A percentile compares a stretch with the other conserved stretches of the same genome.
These are phyloP conservation scores for Capronia coronata DNA, from an alignment of 2,329 filamentous ascomycete species.

Conservation along the genomic window DNA sequence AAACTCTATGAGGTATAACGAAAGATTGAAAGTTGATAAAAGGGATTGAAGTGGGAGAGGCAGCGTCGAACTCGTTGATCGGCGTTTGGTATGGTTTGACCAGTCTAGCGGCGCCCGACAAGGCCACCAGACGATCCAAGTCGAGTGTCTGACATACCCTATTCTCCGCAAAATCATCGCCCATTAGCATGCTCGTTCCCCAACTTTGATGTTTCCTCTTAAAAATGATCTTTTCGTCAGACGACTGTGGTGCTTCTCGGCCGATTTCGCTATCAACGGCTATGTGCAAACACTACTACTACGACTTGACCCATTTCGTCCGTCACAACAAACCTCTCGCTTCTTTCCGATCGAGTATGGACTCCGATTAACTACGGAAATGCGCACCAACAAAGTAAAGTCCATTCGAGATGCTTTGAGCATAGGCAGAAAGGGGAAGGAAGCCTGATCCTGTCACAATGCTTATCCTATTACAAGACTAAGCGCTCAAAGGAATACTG, in stretches of 20 bases:
- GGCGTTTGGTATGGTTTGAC: neutral
- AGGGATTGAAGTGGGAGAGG: neutral
- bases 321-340: conserved; percentile 16
- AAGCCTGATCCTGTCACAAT: neutral
- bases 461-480: conserved; percentile 22
- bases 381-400: no score
- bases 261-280: no score
- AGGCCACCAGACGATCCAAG: neutral
- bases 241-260: neutral
- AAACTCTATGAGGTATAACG: neutral
- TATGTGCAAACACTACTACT: neutral
- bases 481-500: conserved; percentile 72
- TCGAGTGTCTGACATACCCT: neutral
- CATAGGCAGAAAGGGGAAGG: no score
- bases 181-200: neutral
- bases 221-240: neutral
- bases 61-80: neutral
- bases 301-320: no score
- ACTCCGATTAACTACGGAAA: neutral
- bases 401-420: no score
- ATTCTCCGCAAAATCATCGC: neutral
- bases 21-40: neutral
- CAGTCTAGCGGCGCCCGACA: neutral
- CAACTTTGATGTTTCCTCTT: no score
- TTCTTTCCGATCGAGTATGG: conserved; percentile 4